Evolutionary conservation across 352 stramenopile genomes (phyloP), one percentile per base, ranked within the genome.

Genomic region (Pythium phragmiticola): DNA sequence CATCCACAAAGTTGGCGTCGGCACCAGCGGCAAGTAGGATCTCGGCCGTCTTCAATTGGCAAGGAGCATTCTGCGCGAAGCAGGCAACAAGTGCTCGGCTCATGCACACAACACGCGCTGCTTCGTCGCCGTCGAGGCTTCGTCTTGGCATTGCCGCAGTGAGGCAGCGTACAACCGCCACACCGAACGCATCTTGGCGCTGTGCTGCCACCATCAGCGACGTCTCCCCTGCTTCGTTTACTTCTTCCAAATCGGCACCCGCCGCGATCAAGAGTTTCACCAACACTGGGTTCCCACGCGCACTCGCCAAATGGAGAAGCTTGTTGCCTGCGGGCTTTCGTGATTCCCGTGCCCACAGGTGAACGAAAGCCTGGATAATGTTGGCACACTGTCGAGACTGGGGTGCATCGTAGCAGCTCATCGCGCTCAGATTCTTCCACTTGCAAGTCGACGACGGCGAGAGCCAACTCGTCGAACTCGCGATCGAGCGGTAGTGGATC

Each of bases 351-450:
- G 74, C 41, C 26, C 67, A 78, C 30, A 84, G 77, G 19, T 73
- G 68, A n/a, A 87, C 63, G 28, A 85, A 63, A 54, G 87, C 87
- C 45, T 82, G 70, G 21, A 89, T 80, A 13, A 82, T 43, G 23
- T 77, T 72, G 16, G 54, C 60, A 30, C 66, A 70, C 6, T 65
- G 80, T 3, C 78, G 68, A 12, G 48, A 48, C 51, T 60, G 70
- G 4, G 70, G 63, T 0, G 80, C 16, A 30, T 69, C 70, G 57
- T 79, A 80, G 49, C 80, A 88, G 26, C 78, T 80, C 45, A 89
- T 83, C 0, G 72, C 67, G 46, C 70, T 69, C 34, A 89, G 43
- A 28, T 85, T 87, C 50, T 82, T 76, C 80, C 80, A 89, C 23
- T 62, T 77, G 50, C 80, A 86, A 0, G 39, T 65, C 8, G 74